A percentile compares a stretch with the other conserved stretches of the same genome.
These are phyloP conservation scores for Mycena capillaripes DNA, from an alignment of 768 basidiomycete genomes.

Conservation along the genomic window DNA sequence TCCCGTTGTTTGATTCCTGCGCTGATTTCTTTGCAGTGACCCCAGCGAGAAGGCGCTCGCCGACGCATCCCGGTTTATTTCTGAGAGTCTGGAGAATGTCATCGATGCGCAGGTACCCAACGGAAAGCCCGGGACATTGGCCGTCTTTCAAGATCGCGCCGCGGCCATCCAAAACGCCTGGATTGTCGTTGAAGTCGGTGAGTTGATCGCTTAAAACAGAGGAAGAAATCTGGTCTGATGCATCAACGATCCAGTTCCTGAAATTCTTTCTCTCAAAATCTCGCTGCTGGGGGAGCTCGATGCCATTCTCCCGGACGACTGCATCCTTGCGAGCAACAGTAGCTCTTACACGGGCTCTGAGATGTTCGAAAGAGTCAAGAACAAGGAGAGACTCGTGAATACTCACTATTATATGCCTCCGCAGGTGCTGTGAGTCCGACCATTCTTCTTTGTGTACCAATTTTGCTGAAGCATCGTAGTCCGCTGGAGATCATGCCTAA, in stretches of 20 bases:
- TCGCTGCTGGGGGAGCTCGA: slow-evolving; percentile 33
- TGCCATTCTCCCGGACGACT: slow-evolving; percentile 27
- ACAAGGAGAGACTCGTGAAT: slow-evolving; percentile 27
- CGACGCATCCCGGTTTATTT: slow-evolving; percentile 11
- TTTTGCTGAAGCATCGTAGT: background rate
- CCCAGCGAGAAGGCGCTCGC: slow-evolving; percentile 28
- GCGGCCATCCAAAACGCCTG: slow-evolving; percentile 30
- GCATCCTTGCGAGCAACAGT: slow-evolving; percentile 33
- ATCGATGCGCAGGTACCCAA: slow-evolving; percentile 9
- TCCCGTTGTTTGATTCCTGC: background rate
- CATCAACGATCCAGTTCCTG: slow-evolving; percentile 24
- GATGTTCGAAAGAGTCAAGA: slow-evolving; percentile 22
- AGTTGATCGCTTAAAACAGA: too few relatives aligned
- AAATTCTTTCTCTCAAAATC: slow-evolving; percentile 27
- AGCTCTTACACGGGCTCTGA: slow-evolving; percentile 32
- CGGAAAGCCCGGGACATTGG: slow-evolving; percentile 17
- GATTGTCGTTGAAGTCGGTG: slow-evolving; percentile 36
- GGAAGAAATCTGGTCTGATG: too few relatives aligned
- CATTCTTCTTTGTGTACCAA: background rate
- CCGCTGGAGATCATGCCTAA: slow-evolving; percentile 32
- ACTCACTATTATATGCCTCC: slow-evolving; percentile 32
- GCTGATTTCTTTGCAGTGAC: slow-evolving; percentile 17
- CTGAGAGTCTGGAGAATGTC: slow-evolving; percentile 20
- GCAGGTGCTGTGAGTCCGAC: slow-evolving; percentile 8
- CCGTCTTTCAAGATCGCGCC: slow-evolving; percentile 19